Evolutionary conservation across 805 yeast genomes (phyloP).

Genomic region (Suhomyces tanzawaensis): DNA sequence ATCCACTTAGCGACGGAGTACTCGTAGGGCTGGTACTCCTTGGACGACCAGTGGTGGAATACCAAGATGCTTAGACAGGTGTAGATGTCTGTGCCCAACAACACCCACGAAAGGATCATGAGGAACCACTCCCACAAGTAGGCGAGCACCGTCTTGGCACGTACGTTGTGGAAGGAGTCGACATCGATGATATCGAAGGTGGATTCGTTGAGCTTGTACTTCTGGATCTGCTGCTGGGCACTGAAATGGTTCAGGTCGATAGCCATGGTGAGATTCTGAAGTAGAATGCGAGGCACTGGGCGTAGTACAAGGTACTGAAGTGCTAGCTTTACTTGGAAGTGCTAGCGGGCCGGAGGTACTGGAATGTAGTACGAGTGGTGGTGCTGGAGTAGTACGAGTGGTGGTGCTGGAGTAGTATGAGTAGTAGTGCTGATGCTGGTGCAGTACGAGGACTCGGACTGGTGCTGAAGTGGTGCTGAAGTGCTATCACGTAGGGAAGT

Average conservation of each 20-base stretch:
- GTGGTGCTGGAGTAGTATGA: too few species aligned
- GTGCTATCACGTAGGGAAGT: too few species aligned
- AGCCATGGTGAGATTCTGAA: neutral
- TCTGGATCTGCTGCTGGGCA: constrained; percentile 25
- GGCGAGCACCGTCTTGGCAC: constrained; percentile 41
- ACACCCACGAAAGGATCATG: constrained; percentile 52
- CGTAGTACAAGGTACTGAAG: too few species aligned
- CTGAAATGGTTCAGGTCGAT: constrained; percentile 16
- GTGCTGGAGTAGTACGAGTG: too few species aligned
- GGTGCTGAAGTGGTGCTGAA: too few species aligned
- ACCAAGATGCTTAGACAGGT: constrained; percentile 75
- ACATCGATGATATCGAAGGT: constrained; percentile 52
- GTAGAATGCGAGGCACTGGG: too few species aligned
- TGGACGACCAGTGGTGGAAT: constrained; percentile 64
- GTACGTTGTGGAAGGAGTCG: constrained; percentile 45
- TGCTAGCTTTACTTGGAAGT: too few species aligned
- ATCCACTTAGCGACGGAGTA: constrained; percentile 62
- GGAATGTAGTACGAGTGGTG: too few species aligned
- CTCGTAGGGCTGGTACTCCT: constrained; percentile 44
- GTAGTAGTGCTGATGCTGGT: too few species aligned
- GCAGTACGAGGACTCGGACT: too few species aligned
- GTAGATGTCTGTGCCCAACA: constrained; percentile 68
- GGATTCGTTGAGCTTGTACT: constrained; percentile 33
- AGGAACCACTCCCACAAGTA: constrained; percentile 44
- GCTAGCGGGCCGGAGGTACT: too few species aligned